phyloP scores from a whole-genome alignment of 2,329 filamentous ascomycete genomes.

The Trichophyton schoenleinii region DNA sequence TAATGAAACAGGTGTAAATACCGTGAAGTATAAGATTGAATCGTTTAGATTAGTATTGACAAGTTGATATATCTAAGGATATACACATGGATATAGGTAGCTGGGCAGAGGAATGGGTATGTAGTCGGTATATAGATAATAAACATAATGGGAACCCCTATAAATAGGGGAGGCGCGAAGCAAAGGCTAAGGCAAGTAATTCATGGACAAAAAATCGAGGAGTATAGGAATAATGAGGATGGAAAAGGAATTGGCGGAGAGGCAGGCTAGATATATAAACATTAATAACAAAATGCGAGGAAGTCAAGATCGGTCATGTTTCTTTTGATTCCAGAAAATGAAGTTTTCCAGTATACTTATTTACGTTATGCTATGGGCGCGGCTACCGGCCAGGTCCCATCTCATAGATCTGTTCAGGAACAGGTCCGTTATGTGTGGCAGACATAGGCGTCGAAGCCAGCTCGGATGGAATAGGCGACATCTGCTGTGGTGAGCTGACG shows the following conservation, averaged over 20 bases:
- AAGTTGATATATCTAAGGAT: neutral
- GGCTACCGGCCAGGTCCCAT: slow-evolving; percentile 8
- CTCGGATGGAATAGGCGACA: slow-evolving; percentile 1
- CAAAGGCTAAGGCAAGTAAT: neutral
- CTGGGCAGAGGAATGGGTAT: neutral
- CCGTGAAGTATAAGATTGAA: neutral
- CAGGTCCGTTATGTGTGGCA: slow-evolving; percentile 12
- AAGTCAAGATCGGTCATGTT: neutral
- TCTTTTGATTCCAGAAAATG: neutral
- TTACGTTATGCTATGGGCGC: too few species aligned
- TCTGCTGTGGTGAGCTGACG: neutral
- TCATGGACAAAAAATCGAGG: neutral
- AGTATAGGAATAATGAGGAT: neutral
- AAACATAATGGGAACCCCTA: neutral
- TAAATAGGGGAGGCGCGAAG: neutral
- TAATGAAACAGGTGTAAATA: too few species aligned
- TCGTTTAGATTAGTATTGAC: neutral
- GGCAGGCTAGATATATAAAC: neutral
- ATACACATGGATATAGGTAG: neutral
- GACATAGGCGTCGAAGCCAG: slow-evolving; percentile 6
- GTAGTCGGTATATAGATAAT: neutral
- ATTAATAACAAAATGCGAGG: neutral
- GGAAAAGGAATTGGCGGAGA: neutral
- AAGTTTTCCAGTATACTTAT: too few species aligned
- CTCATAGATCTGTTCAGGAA: slow-evolving; percentile 14